A percentile compares a stretch with the other conserved stretches of the same genome.
phyloP scores from a whole-genome alignment of 768 basidiomycete genomes.

The Macrolepiota fuliginosa region DNA sequence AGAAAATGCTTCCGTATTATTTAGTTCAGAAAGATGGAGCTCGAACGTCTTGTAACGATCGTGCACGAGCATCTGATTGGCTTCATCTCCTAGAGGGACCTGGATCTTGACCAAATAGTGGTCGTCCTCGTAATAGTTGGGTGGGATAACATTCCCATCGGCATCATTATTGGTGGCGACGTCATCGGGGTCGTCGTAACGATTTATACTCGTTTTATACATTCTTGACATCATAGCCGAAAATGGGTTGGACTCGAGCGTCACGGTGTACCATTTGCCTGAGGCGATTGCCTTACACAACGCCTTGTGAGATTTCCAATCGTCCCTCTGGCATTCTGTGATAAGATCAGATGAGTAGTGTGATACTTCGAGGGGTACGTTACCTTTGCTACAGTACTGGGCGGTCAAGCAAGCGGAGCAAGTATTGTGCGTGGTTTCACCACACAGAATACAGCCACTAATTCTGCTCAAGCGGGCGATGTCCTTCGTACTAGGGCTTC shows the following conservation, averaged over 20 bases:
- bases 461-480: conserved; percentile 32
- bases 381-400: conserved; percentile 38
- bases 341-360: neutral
- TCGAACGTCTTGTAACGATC: conserved; percentile 40
- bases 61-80: conserved; percentile 33
- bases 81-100: conserved; percentile 18
- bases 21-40: conserved; percentile 25
- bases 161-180: neutral
- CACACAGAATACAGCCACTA: conserved; percentile 38
- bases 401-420: conserved; percentile 36
- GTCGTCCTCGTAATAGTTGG: conserved; percentile 32
- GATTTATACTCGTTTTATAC: conserved; percentile 19
- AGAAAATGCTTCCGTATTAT: conserved; percentile 20
- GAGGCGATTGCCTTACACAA: conserved; percentile 36
- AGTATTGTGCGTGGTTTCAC: conserved; percentile 28
- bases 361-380: neutral
- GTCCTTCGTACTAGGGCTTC: conserved; percentile 32
- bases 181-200: conserved; percentile 21
- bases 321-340: conserved; percentile 38
- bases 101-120: conserved; percentile 42
- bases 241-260: conserved; percentile 18
- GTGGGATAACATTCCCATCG: conserved; percentile 16
- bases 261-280: conserved; percentile 35
- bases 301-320: conserved; percentile 40
- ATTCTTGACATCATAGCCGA: conserved; percentile 6